phyloP scores from a whole-genome alignment of 805 yeast genomes.

The Jamesozyma spencerorum region DNA sequence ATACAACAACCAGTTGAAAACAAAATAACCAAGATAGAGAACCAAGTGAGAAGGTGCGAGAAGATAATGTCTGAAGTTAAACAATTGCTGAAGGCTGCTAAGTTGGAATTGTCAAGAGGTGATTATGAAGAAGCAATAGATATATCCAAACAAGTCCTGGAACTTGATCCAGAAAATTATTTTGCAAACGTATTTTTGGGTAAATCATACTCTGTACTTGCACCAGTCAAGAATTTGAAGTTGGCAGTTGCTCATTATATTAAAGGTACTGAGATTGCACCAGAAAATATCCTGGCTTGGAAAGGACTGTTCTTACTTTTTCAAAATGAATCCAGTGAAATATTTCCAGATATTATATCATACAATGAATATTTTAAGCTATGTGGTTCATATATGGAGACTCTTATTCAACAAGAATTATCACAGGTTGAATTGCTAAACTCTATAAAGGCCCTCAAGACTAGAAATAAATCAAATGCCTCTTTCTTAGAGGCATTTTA shows the following conservation, averaged over 20 bases:
- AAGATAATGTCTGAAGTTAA: conserved; percentile 31
- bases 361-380: conserved; percentile 38
- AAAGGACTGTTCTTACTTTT: conserved; percentile 57
- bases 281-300: conserved; percentile 59
- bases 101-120: conserved; percentile 40
- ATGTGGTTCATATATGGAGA: conserved; percentile 36
- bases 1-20: not conserved
- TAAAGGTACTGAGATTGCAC: conserved; percentile 42
- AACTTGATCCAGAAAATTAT: conserved; percentile 46
- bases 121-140: conserved; percentile 58
- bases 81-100: conserved; percentile 40
- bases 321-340: conserved; percentile 23
- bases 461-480: conserved; percentile 28
- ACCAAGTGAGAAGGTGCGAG: not conserved
- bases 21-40: not conserved
- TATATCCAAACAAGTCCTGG: conserved; percentile 45
- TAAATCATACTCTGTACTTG: conserved; percentile 46
- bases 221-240: conserved; percentile 5
- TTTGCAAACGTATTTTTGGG: conserved; percentile 66
- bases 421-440: conserved; percentile 41
- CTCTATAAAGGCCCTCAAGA: conserved; percentile 40
- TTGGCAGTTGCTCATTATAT: conserved; percentile 31
- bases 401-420: conserved; percentile 35
- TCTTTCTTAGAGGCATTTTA: conserved; percentile 38
- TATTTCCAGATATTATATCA: conserved; percentile 30